These are phyloP conservation scores for Xylaria curta DNA, from an alignment of 495 filamentous ascomycete species.

Conservation along the genomic window DNA sequence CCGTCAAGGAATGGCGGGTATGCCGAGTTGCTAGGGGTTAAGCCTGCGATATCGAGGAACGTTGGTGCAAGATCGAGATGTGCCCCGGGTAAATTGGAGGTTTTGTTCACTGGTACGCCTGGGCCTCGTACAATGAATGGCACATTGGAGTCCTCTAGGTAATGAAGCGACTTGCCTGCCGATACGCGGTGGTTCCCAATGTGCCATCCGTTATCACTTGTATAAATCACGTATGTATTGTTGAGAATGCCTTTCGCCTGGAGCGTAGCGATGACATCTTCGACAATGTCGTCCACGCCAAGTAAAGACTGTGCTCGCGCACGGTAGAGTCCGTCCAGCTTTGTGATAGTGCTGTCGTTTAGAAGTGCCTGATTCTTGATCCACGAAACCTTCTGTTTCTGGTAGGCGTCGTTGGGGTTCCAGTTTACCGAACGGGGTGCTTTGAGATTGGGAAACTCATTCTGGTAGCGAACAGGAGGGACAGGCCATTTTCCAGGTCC, in stretches of 20 bases:
- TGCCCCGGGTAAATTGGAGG: constrained; percentile 24
- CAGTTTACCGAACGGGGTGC: constrained; percentile 45
- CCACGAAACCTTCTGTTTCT: constrained; percentile 56
- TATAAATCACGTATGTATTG: constrained; percentile 64
- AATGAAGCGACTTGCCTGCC: constrained; percentile 64
- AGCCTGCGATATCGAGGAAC: constrained; percentile 27
- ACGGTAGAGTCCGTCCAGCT: constrained; percentile 52
- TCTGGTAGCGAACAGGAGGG: constrained; percentile 31
- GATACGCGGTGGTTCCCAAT: constrained; percentile 66
- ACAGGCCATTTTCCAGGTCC: constrained; percentile 23
- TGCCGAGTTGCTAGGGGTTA: not conserved
- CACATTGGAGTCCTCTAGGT: constrained; percentile 65
- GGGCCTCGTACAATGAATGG: constrained; percentile 60
- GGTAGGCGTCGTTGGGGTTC: constrained; percentile 43
- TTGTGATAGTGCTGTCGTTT: constrained; percentile 49
- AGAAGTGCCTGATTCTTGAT: constrained; percentile 51
- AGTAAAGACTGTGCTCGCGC: constrained; percentile 47
- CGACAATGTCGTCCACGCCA: constrained; percentile 64
- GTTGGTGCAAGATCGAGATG: constrained; percentile 32
- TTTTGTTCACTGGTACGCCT: not conserved
- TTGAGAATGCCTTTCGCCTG: constrained; percentile 55
- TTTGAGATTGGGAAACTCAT: constrained; percentile 42
- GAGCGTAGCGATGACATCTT: constrained; percentile 53
- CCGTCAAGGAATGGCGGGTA: constrained; percentile 30
- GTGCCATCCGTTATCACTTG: constrained; percentile 67